Evolutionary conservation across 495 filamentous ascomycete genomes (phyloP), one percentile per base, ranked within the genome.

Genomic region (Hypoxylon intermedium): DNA sequence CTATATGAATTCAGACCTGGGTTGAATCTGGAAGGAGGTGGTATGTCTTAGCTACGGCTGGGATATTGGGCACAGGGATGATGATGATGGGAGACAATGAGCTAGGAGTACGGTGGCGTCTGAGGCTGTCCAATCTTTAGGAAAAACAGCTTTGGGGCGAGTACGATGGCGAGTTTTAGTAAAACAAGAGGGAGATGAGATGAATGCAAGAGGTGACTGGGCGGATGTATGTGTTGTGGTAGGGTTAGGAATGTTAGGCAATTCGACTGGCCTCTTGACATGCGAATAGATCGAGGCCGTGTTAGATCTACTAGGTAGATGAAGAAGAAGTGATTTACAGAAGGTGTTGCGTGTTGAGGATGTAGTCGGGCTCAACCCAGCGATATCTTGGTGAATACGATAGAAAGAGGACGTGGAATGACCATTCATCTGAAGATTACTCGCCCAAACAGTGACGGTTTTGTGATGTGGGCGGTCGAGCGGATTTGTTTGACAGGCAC

Each of bases 21-120:
- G 23, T 23, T n/a, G 24, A 58, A 16, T 18, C 3, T 46, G 13
- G 24, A 37, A 50, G 52, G 59, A 60, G 57, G 46, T 53, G 37
- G 41, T 36, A 58, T 67, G 67, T 67, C 63, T 69, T 47, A 56
- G 59, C 31, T 16, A 47, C 19, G 36, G 48, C 58, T 60, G 50
- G 63, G 47, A 48, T 43, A 37, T 45, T 31, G 45, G 28, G 19
- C 21, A 52, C 48, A 49, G 50, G 62, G 49, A 64, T 50, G 31
- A 40, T 50, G 31, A 40, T 9, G 19, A 51, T 55, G 57, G 49
- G 53, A 45, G 36, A 23, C 30, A 40, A 34, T 40, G n/a, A 34
- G 48, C 43, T 55, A 44, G 49, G n/a, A 62, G 37, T 30, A 55
- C 11, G 21, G 49, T 67, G 64, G 60, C 53, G 60, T 67, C 60